Evolutionary conservation across 2,329 filamentous ascomycete genomes (phyloP).

Genomic region (Arthrobotrys conoides): DNA sequence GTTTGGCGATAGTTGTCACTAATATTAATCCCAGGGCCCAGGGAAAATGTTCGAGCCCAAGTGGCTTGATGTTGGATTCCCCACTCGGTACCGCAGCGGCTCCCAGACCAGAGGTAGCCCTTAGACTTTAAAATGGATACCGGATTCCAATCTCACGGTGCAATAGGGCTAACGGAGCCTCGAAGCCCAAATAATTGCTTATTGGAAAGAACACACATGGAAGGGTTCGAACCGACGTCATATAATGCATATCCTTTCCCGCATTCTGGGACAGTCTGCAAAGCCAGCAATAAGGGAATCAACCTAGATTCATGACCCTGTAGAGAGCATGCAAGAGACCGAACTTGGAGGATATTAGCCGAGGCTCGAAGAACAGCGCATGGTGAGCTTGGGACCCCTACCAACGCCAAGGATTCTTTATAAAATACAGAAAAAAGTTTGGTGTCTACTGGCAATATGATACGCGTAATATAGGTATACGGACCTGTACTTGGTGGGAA

Average conservation of each 20-base stretch:
- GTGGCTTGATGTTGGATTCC: constrained; percentile 26
- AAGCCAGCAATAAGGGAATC: constrained; percentile 17
- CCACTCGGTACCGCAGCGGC: constrained; percentile 7
- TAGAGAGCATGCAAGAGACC: constrained; percentile 29
- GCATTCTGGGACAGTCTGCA: constrained; percentile 38
- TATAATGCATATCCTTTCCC: constrained; percentile 40
- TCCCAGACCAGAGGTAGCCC: constrained; percentile 10
- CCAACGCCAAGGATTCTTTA: constrained; percentile 28
- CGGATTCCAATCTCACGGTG: constrained; percentile 7
- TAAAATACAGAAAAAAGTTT: constrained; percentile 1
- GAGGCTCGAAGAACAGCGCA: constrained; percentile 18
- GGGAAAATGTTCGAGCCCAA: constrained; percentile 11
- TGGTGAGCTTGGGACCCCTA: neutral
- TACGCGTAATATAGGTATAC: neutral
- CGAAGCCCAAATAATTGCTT: constrained; percentile 41
- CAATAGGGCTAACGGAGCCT: constrained; percentile 18
- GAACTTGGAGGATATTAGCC: constrained; percentile 35
- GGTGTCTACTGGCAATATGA: neutral
- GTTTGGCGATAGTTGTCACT: constrained; percentile 1
- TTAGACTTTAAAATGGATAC: constrained; percentile 31
- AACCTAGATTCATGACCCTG: constrained; percentile 9
- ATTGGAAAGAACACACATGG: constrained; percentile 23
- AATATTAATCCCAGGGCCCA: neutral
- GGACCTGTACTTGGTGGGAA: neutral
- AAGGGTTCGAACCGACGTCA: constrained; percentile 55